phyloP scores from a whole-genome alignment of 371 early-diverging fungal species.

The Cokeromyces recurvatus region DNA sequence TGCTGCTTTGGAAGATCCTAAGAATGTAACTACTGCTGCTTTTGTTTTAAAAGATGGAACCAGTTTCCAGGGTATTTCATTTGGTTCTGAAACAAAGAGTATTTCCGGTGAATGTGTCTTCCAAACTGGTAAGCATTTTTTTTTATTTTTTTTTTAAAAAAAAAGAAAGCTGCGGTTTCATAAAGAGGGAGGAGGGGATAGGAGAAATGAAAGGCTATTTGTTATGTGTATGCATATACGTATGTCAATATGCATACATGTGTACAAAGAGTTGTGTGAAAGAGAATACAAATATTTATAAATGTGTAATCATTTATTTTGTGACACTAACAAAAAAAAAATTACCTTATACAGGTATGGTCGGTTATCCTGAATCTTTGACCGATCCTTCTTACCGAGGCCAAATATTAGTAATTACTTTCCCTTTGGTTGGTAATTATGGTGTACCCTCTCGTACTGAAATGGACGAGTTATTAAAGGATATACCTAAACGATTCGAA shows the following conservation, averaged over 20 bases:
- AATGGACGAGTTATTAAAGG: constrained; percentile 75
- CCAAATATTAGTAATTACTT: constrained; percentile 90
- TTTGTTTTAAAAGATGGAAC: constrained; percentile 85
- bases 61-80: constrained; percentile 85
- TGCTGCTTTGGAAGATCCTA: constrained; percentile 44
- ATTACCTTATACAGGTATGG: constrained; percentile 37
- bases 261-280: no score
- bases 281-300: no score
- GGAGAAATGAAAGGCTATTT: background rate
- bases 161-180: no score
- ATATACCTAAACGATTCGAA: constrained; percentile 85
- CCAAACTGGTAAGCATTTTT: constrained; percentile 78
- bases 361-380: constrained; percentile 88
- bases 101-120: constrained; percentile 97
- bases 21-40: constrained; percentile 56
- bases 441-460: constrained; percentile 77
- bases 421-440: constrained; percentile 90
- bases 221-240: background rate
- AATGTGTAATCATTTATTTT: background rate
- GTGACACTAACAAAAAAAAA: background rate
- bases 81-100: constrained; percentile 82
- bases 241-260: background rate
- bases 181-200: background rate
- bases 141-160: background rate
- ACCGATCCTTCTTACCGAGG: constrained; percentile 96